Evolutionary conservation across 2,329 filamentous ascomycete genomes (phyloP).

Genomic region (Stagonosporopsis chrysanthemi): DNA sequence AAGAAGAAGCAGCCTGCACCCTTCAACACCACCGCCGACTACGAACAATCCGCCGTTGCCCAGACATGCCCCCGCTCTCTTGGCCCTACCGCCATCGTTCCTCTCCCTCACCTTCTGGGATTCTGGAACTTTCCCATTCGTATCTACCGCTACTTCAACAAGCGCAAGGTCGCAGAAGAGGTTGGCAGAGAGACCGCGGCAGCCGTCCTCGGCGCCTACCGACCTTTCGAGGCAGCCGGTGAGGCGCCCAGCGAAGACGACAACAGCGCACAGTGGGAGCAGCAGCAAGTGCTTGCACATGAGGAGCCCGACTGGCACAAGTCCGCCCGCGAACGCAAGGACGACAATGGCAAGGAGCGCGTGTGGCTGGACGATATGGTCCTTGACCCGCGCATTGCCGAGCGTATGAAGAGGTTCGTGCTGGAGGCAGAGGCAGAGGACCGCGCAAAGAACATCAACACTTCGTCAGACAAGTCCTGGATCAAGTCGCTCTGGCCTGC

Average conservation of each 20-base stretch:
- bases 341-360: slow-evolving; percentile 60
- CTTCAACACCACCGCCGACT: slow-evolving; percentile 76
- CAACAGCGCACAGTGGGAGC: slow-evolving; percentile 61
- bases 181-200: slow-evolving; percentile 89
- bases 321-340: slow-evolving; percentile 66
- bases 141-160: slow-evolving; percentile 86
- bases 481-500: slow-evolving; percentile 42
- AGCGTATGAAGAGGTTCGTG: slow-evolving; percentile 82
- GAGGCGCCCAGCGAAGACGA: slow-evolving; percentile 39
- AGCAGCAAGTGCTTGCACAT: slow-evolving; percentile 68
- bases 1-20: slow-evolving; percentile 70
- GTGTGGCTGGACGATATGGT: slow-evolving; percentile 80
- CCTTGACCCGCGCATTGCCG: slow-evolving; percentile 76
- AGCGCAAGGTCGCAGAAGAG: slow-evolving; percentile 82
- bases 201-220: slow-evolving; percentile 71
- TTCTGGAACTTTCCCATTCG: slow-evolving; percentile 89
- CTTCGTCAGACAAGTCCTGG: slow-evolving; percentile 36
- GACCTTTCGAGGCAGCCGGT: slow-evolving; percentile 52
- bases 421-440: slow-evolving; percentile 74
- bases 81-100: slow-evolving; percentile 74
- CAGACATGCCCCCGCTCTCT: slow-evolving; percentile 72
- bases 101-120: slow-evolving; percentile 88
- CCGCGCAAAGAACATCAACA: slow-evolving; percentile 56
- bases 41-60: slow-evolving; percentile 71
- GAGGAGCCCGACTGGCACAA: slow-evolving; percentile 89